Evolutionary conservation across 805 yeast species (phyloP), one percentile per base, ranked within the genome.

Genomic region (Kodamaea laetipori): DNA sequence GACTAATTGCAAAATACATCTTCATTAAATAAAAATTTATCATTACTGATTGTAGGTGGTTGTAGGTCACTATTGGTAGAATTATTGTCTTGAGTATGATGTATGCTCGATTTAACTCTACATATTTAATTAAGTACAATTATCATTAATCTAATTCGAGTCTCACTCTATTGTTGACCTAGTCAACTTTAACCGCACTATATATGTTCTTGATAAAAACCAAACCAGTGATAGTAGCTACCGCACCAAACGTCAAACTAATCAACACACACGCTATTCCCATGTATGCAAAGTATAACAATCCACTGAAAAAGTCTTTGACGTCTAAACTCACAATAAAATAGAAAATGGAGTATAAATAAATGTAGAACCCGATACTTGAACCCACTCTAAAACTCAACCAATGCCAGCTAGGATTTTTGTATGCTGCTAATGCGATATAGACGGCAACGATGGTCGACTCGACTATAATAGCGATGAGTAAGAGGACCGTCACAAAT

Each of bases 351-450:
- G 92, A 77, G 59, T 86, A 88, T 6, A 71, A 61, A 50, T 79
- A 79, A 45, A 89, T 73, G 64, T 84, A 87, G 72, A 83, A 71
- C 23, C 89, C 88, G 37, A 86, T 76, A 45, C 90, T 80, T 3
- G 71, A 58, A 4, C 95, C 87, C 21, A 82, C 78, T 42, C 79
- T 61, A 61, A 87, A 88, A 9, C 89, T 71, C 51, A 82, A 73
- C 96, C 96, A 88, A 58, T 86, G 87, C 96, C 96, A 90, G 51
- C 74, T 67, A 39, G 78, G 77, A 56, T 78, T 76, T 39, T 76
- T 78, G 51, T 77, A 67, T 16, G 73, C 71, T 1, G 70, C 60
- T 54, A 88, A 69, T 34, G 84, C 74, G 33, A 84, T 57, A 56
- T 84, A 88, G 7, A 84, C 74, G 4, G 85, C 80, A 33, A 88